These are phyloP conservation scores for Coniochaeta sp. DNA, from an alignment of 2,329 filamentous ascomycete genomes.

Conservation along the genomic window DNA sequence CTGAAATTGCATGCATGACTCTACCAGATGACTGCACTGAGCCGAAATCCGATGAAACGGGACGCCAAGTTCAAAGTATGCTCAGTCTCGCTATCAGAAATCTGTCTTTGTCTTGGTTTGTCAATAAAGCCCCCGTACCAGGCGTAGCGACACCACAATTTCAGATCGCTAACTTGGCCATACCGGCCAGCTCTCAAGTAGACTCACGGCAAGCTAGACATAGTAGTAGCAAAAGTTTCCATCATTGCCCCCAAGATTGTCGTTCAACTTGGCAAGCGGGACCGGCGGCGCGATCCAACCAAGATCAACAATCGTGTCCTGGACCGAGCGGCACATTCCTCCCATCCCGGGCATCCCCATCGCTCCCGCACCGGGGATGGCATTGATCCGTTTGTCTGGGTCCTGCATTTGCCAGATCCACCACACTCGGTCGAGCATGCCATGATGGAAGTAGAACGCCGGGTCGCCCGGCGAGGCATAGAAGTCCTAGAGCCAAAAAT, in stretches of 20 bases:
- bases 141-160: too few relatives aligned
- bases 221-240: slow-evolving; percentile 20
- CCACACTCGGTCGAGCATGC: slow-evolving; percentile 22
- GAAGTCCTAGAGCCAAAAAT: slow-evolving; percentile 12
- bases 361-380: neutral
- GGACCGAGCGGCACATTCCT: neutral
- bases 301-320: slow-evolving; percentile 14
- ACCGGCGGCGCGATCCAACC: slow-evolving; percentile 15
- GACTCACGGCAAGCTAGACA: slow-evolving; percentile 8
- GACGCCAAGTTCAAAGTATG: neutral
- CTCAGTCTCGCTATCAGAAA: too few relatives aligned
- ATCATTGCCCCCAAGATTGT: slow-evolving; percentile 16
- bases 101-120: too few relatives aligned
- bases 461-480: slow-evolving; percentile 23
- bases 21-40: neutral
- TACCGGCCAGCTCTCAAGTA: neutral
- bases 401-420: slow-evolving; percentile 29
- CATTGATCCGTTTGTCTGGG: slow-evolving; percentile 13
- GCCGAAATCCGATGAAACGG: neutral
- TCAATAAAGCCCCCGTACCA: too few relatives aligned
- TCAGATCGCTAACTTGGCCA: neutral
- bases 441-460: slow-evolving; percentile 25
- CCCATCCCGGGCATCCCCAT: neutral
- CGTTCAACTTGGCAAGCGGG: slow-evolving; percentile 16
- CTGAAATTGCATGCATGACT: neutral